Evolutionary conservation across 2,329 filamentous ascomycete species (phyloP).

Genomic region (Botryotinia calthae): DNA sequence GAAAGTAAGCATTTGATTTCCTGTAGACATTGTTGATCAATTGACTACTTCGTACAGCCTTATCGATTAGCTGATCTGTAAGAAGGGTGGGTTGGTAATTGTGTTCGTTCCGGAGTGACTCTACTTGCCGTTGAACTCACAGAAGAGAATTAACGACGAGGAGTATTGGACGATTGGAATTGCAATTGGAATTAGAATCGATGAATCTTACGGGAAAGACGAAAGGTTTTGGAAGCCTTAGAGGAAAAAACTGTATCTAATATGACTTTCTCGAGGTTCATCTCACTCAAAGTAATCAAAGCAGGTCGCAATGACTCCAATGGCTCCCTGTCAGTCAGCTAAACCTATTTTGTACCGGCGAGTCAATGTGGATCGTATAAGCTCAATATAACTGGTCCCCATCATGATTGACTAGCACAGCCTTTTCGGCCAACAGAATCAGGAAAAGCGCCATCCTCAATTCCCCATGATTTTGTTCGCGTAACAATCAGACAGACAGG

Average conservation of each 20-base stretch:
- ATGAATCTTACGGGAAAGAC: slow-evolving; percentile 11
- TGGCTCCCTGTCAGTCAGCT: background rate
- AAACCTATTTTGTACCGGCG: slow-evolving; percentile 14
- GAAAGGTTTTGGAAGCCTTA: background rate
- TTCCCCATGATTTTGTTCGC: slow-evolving; percentile 9
- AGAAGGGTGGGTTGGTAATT: background rate
- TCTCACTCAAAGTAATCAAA: slow-evolving; percentile 1
- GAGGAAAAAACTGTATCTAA: slow-evolving; percentile 2
- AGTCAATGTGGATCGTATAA: background rate
- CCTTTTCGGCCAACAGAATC: slow-evolving; percentile 15
- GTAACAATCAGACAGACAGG: slow-evolving; percentile 2
- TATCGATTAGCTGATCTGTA: slow-evolving; percentile 1
- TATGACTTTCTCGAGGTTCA: slow-evolving; percentile 13
- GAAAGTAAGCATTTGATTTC: slow-evolving; percentile 15
- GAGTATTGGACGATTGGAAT: background rate
- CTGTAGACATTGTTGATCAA: slow-evolving; percentile 10
- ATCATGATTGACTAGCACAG: background rate
- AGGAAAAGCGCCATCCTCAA: background rate
- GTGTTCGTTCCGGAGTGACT: background rate
- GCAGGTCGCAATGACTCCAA: background rate
- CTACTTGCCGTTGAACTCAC: background rate
- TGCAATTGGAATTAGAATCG: background rate
- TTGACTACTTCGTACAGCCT: slow-evolving; percentile 8
- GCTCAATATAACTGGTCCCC: background rate
- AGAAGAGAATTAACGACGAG: slow-evolving; percentile 11